Evolutionary conservation across 495 filamentous ascomycete genomes (phyloP), one percentile per base, ranked within the genome.

Genomic region (Tirmania nivea): DNA sequence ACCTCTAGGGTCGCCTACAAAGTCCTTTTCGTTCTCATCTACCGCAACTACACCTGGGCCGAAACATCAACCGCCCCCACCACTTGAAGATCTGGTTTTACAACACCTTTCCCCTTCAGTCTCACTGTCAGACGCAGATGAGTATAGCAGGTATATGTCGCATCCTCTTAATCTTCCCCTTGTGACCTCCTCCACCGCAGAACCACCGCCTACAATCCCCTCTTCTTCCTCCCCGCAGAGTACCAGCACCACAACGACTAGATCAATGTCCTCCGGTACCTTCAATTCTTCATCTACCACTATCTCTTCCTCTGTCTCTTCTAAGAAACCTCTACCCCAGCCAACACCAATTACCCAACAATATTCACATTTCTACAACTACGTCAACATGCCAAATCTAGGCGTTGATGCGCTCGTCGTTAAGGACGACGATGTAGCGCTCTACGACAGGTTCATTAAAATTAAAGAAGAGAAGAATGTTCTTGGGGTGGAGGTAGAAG

Each of bases 401-500:
- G 68, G 65, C 50, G 60, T 57, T n/a, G 64, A 59, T 10, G 63
- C 56, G n/a, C 58, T 64, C 56, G 57, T 53, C 34, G 55, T 65
- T 42, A 69, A 69, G 7, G 81, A 82, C 54, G 81, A 83, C 50
- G 88, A 93, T 56, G 53, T 83, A 51, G 74, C 73, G 37, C 75
- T 83, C 53, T 94, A 88, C 63, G 70, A 67, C 10, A 82, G 90
- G 49, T 84, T 86, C 62, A 65, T 94, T 25, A 70, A 69, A 36
- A 75, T 94, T 3, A 75, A 73, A 14, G 84, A 90, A 8, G 39
- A 45, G 8, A 45, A 19, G 21, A 84, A 94, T 57, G 84, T 84
- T 9, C 69, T 97, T 34, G 86, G 83, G n/a, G 89, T 96, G 14
- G 86, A 83, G n/a, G 89, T 96, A 12, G 86, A 88, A 61, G 90